Evolutionary conservation across 2,329 filamentous ascomycete species (phyloP), one percentile per base, ranked within the genome.

Genomic region (Dryadomyces quercus-mongolicae): DNA sequence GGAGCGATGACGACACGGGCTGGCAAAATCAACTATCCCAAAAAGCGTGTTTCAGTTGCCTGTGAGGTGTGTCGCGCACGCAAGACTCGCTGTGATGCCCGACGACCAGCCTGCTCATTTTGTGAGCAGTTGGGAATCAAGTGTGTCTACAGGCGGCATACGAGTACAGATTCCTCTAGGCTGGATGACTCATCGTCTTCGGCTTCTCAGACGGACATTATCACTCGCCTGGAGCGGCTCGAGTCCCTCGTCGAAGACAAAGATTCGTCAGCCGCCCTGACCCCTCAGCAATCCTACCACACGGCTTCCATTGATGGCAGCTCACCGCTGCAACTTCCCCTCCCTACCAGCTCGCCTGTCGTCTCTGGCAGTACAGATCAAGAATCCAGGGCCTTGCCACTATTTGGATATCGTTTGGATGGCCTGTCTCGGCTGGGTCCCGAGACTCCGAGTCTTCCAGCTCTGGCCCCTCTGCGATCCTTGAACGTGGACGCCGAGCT

Each of bases 41-140:
- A 61, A 54, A 60, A 60, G 43, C 54, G 60, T 4, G 60, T 59
- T 31, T 58, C 54, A 43, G 59, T 56, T 51, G 60, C 60, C 6
- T 61, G 60, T 42, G 57, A 62, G 18, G 55, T 61, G 3, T 62
- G 60, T 44, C 58, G 60, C 22, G 47, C 57, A 12, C 54, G 60
- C 49, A 61, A 61, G 45, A 61, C 58, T 12, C 49, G 55, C 9
- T 62, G 60, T 36, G 55, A 61, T 54, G 47, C 55, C 21, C 25
- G 55, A 46, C 51, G 58, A 20, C 59, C 60, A 12, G 51, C 52
- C 36, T 61, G 60, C 43, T 50, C 54, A 3, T 42, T 42, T 12
- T 42, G 38, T 12, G 12, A n/a, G 38, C 38, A 42, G 38, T 12
- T 42, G 12, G 38, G 38, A 3, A 42, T 42, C 38, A 5, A 5